Base-by-base conservation (phyloP, 345 rosid species). In the Arabidopsis thaliana region DNA sequence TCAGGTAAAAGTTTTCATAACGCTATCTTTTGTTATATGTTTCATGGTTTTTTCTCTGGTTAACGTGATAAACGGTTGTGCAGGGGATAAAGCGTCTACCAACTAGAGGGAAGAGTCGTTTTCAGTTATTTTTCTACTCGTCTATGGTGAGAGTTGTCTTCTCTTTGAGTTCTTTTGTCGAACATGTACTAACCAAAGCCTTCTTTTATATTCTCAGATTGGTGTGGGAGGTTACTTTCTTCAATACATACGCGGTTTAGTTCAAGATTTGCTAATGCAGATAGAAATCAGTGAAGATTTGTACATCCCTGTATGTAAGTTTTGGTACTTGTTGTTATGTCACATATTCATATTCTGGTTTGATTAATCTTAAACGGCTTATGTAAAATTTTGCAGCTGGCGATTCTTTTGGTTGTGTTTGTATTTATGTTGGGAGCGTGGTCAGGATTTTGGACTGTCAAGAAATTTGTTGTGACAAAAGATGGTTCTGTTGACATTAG, bases 221-320 rank as follows among this genome's bases (percentile, higher is more conserved):
- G 98, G 96, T 40, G 69, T 88, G 75, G 98, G 96, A 71, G 76
- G 93, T 59, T 86, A 87, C 83, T 79, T 86, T 65, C 85, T 93
- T 62, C 84, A 82, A 40, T 86, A 85, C 77, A 23, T 90, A 60
- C 80, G 84, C 44, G 71, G 85, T 57, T 67, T 87, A 63, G 14
- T 86, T 62, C 87, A 22, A 23, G 76, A 87, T 33, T 10, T 87
- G 32, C 93, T 86, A 59, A 76, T 64, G 55, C 96, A 86, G 78
- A 71, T 85, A 69, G 91, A 91, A 69, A 80, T 90, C 81, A 82
- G 79, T 44, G 93, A 93, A 87, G 95, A 90, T 81, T 82, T 90
- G 90, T 84, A 87, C 83, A 81, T 83, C 83, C 91, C 88, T 88
- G 96, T 88, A 92, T 83, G 97, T 85, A 87, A 86, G 88, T 93